phyloP scores from a whole-genome alignment of 257 asterid genomes.

The Jacaranda mimosifolia region DNA sequence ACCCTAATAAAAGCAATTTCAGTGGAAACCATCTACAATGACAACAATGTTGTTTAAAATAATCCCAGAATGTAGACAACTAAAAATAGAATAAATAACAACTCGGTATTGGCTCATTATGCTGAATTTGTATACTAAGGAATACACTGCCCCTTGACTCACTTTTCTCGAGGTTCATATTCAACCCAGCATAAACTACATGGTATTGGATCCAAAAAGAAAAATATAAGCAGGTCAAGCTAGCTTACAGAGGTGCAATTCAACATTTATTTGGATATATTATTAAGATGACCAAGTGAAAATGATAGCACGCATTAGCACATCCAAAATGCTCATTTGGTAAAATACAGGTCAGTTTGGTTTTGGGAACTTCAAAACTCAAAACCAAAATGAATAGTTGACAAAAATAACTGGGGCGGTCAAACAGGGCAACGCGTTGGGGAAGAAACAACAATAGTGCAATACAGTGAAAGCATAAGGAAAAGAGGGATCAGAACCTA shows the following conservation, averaged over 20 bases:
- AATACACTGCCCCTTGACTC: too few relatives aligned
- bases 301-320: too few relatives aligned
- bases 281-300: too few relatives aligned
- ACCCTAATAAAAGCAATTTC: not conserved
- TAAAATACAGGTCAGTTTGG: too few relatives aligned
- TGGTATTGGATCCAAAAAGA: too few relatives aligned
- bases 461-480: not conserved
- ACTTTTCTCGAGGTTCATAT: too few relatives aligned
- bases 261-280: too few relatives aligned
- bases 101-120: not conserved
- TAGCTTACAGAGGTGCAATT: too few relatives aligned
- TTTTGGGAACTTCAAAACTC: too few relatives aligned
- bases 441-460: slow-evolving; percentile 1
- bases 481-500: not conserved
- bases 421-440: not conserved
- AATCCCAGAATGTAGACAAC: not conserved
- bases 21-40: not conserved
- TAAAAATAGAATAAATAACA: not conserved
- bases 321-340: too few relatives aligned
- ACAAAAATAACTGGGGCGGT: not conserved
- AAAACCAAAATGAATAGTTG: slow-evolving; percentile 8
- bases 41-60: not conserved
- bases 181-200: too few relatives aligned
- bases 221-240: too few relatives aligned
- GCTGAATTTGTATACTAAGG: not conserved